phyloP scores from a whole-genome alignment of 352 stramenopile species.

The Phytopythium delawarense region DNA sequence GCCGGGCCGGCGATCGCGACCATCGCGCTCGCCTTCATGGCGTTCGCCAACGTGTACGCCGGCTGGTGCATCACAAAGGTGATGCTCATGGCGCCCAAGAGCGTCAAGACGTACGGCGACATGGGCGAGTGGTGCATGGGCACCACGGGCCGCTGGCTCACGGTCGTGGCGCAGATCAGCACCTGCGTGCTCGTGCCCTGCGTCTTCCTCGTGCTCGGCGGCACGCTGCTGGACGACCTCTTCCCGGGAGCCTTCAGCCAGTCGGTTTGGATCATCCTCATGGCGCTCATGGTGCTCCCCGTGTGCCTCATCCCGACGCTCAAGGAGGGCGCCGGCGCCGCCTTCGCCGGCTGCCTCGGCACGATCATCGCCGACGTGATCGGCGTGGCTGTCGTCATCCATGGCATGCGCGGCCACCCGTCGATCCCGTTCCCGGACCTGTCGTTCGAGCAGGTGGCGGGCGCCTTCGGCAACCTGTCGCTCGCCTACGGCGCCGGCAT shows the following conservation, averaged over 20 bases:
- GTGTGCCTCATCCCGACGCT: slow-evolving; percentile 43
- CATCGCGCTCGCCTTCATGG: slow-evolving; percentile 54
- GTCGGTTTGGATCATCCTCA: slow-evolving; percentile 34
- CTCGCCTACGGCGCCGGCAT: slow-evolving; percentile 27
- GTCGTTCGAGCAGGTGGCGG: neutral
- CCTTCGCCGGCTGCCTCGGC: slow-evolving; percentile 38
- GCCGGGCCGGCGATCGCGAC: slow-evolving; percentile 35
- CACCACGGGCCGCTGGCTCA: slow-evolving; percentile 39
- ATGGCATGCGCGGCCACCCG: slow-evolving; percentile 1
- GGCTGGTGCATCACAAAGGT: slow-evolving; percentile 41
- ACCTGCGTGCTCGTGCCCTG: slow-evolving; percentile 47
- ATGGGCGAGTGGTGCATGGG: slow-evolving; percentile 51
- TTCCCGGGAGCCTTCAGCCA: slow-evolving; percentile 24
- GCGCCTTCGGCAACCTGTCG: slow-evolving; percentile 2
- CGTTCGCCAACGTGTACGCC: slow-evolving; percentile 53
- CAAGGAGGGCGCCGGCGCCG: slow-evolving; percentile 35
- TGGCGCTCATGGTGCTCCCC: slow-evolving; percentile 30
- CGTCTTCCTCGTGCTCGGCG: slow-evolving; percentile 29
- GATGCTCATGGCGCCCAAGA: slow-evolving; percentile 43
- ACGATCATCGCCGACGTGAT: slow-evolving; percentile 47
- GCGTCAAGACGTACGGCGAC: slow-evolving; percentile 46
- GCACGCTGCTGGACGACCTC: slow-evolving; percentile 21
- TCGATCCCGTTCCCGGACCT: neutral
- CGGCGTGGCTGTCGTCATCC: slow-evolving; percentile 21
- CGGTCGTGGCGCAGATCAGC: slow-evolving; percentile 38